Evolutionary conservation across 768 basidiomycete species (phyloP).

Genomic region (Chalciporus chontae): DNA sequence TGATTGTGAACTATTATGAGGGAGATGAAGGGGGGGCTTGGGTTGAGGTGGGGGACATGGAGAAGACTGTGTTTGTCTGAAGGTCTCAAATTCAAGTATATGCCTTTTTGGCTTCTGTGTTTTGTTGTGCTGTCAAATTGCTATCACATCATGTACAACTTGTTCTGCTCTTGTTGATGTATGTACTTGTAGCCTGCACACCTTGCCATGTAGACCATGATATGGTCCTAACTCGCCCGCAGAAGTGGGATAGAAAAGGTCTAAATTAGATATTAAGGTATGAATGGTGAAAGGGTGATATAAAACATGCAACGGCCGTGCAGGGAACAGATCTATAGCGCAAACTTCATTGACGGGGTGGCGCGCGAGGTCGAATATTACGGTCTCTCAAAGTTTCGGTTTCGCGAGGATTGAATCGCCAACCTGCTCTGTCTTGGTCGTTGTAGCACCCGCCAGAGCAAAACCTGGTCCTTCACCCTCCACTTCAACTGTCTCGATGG

Average conservation of each 20-base stretch:
- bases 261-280: background rate
- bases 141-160: slow-evolving; percentile 18
- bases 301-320: too few relatives aligned
- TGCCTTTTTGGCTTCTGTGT: background rate
- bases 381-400: slow-evolving; percentile 14
- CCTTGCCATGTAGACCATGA: background rate
- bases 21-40: slow-evolving; percentile 31
- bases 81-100: background rate
- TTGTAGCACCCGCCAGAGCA: background rate
- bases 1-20: slow-evolving; percentile 31
- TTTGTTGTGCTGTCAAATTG: slow-evolving; percentile 11
- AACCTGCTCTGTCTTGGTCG: background rate
- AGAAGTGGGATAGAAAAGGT: background rate
- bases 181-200: background rate
- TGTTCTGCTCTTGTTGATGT: background rate
- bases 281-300: too few relatives aligned
- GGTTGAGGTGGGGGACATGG: slow-evolving; percentile 33
- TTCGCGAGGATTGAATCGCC: slow-evolving; percentile 9
- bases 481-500: background rate
- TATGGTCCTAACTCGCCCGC: background rate
- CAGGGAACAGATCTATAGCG: too few relatives aligned
- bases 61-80: slow-evolving; percentile 16
- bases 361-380: background rate
- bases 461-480: background rate
- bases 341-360: background rate